Conservation (phyloP, 768 basidiomycete species). For the Macrolepiota albuminosa region DNA sequence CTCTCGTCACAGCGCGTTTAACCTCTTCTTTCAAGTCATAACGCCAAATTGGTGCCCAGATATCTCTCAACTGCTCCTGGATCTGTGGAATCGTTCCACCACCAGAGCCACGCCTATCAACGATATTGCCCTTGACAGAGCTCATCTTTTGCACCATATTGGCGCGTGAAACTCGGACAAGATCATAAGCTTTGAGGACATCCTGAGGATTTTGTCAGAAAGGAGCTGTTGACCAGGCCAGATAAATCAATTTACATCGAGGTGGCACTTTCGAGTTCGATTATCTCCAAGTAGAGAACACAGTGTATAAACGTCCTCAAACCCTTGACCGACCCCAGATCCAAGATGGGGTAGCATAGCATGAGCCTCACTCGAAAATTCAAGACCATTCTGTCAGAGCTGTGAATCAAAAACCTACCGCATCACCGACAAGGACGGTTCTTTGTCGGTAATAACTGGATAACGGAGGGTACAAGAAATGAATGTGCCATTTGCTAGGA, state of each 20-base stretch:
- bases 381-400: neutral
- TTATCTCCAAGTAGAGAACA: constrained; percentile 41
- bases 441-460: constrained; percentile 36
- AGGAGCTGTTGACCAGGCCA: neutral
- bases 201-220: constrained; percentile 23
- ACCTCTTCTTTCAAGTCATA: constrained; percentile 42
- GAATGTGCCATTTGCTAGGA: constrained; percentile 50
- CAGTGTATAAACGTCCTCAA: constrained; percentile 25
- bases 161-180: constrained; percentile 39
- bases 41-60: constrained; percentile 47
- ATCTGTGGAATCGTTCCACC: constrained; percentile 27
- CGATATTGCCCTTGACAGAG: constrained; percentile 36
- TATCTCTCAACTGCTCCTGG: constrained; percentile 27
- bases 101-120: constrained; percentile 33
- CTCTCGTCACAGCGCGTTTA: constrained; percentile 20
- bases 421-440: constrained; percentile 49
- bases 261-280: constrained; percentile 30
- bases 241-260: constrained; percentile 29
- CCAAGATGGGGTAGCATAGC: constrained; percentile 57
- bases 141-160: constrained; percentile 44
- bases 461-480: constrained; percentile 43
- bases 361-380: constrained; percentile 35
- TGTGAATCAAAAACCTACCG: constrained; percentile 26
- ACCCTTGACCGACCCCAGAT: constrained; percentile 42
- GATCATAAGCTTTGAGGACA: constrained; percentile 41